phyloP scores from a whole-genome alignment of 208 protist genomes.

The Spironucleus salmonicida region DNA sequence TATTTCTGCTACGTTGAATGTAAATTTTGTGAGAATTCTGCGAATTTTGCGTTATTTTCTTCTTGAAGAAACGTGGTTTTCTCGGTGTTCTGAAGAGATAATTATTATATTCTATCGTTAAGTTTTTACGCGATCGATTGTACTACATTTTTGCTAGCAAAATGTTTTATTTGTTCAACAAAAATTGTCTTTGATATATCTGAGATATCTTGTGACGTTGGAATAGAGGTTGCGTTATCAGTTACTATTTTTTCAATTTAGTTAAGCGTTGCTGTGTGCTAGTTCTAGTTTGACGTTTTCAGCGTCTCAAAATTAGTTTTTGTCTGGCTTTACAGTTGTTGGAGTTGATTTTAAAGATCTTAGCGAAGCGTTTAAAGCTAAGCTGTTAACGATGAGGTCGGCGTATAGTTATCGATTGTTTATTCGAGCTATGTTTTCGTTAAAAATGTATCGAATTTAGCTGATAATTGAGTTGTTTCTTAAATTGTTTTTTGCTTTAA shows the following conservation, averaged over 20 bases:
- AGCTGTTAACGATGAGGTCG: too few relatives aligned
- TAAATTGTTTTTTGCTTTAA: too few relatives aligned
- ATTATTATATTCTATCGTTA: background rate
- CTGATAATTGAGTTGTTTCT: too few relatives aligned
- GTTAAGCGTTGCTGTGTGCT: background rate
- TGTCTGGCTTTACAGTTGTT: background rate
- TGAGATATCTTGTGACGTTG: background rate
- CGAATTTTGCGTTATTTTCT: background rate
- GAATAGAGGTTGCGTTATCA: background rate
- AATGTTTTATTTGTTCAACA: background rate
- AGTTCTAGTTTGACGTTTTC: background rate
- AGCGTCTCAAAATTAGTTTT: background rate
- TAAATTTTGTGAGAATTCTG: background rate
- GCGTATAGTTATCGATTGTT: too few relatives aligned
- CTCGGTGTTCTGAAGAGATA: background rate
- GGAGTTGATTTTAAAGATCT: too few relatives aligned
- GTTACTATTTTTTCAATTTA: background rate
- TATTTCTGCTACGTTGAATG: background rate
- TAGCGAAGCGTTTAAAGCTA: too few relatives aligned
- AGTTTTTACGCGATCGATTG: background rate
- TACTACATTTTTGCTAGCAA: background rate
- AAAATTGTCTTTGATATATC: background rate
- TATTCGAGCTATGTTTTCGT: too few relatives aligned
- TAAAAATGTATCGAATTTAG: too few relatives aligned
- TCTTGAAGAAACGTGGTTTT: background rate